Base-by-base conservation (phyloP, 768 basidiomycete genomes). In the Cystobasidiopsis lactophilus region DNA sequence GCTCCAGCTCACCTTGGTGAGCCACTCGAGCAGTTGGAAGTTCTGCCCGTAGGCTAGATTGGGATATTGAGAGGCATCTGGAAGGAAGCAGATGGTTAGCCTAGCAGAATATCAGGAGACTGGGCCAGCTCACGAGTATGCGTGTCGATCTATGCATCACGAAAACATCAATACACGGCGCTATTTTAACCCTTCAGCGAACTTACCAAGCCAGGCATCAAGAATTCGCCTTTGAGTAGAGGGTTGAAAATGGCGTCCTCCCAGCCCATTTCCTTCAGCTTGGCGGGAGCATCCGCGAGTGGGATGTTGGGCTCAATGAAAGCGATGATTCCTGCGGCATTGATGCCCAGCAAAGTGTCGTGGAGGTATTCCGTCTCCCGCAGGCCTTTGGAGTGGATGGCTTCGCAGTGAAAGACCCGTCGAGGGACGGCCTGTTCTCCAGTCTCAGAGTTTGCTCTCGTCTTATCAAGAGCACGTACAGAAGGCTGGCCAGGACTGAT, bases 21-120 rank as follows among this genome's bases (percentile, higher is more conserved):
- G 74, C 91, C 91, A 96, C 56, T 85, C 82, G 13, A 95, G 72
- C 3, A 96, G 77, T 62, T 91, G 76, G 60, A 80, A 78, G 58
- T 88, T 75, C 55, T 82, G 79, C 7, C 88, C 89, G 11, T 58
- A 59, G 1, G 59, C 60, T 24, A 64, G 59, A 52, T 67, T 68
- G 30, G 52, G 30, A 43, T 43, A 43, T 29, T 52, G 50, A 18
- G 50, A 52, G 0, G 52, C 61, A 37, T 63, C 60, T 4, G 24
- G 10, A 13, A 4, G 51, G n/a, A n/a, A n/a, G n/a, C n/a, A n/a
- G n/a, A n/a, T n/a, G n/a, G n/a, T n/a, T n/a, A n/a, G n/a, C n/a
- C n/a, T n/a, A n/a, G n/a, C n/a, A n/a, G n/a, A n/a, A n/a, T n/a
- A n/a, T n/a, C n/a, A n/a, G n/a, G n/a, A n/a, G n/a, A n/a, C n/a